Evolutionary conservation across 1,284 basidiomycete species (phyloP).

Genomic region (Moniliophthora roreri): DNA sequence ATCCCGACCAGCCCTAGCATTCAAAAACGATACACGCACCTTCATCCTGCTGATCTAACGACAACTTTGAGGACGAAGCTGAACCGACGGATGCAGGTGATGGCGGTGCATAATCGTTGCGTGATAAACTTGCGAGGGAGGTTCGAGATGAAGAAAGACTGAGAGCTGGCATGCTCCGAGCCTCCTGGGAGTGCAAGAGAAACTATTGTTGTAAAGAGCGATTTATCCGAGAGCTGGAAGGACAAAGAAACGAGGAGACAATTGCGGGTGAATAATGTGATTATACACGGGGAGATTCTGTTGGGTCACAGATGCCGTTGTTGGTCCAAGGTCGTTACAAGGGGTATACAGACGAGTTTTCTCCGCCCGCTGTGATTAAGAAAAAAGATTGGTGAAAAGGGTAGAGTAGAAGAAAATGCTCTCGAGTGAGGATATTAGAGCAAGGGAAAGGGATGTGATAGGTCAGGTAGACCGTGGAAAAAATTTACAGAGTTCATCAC

Average conservation of each 20-base stretch:
- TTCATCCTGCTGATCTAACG: slow-evolving; percentile 56
- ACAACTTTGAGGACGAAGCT: slow-evolving; percentile 53
- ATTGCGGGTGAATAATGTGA: slow-evolving; percentile 16
- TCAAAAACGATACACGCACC: slow-evolving; percentile 37
- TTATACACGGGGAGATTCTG: slow-evolving; percentile 21
- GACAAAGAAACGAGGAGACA: slow-evolving; percentile 25
- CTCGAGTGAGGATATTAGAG: slow-evolving; percentile 5
- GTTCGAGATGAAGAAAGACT: slow-evolving; percentile 37
- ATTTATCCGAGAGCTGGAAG: slow-evolving; percentile 25
- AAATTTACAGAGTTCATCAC: neutral
- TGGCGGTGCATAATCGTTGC: slow-evolving; percentile 32
- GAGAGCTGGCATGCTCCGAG: slow-evolving; percentile 38
- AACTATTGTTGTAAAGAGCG: slow-evolving; percentile 17
- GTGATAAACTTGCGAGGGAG: slow-evolving; percentile 29
- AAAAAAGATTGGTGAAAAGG: slow-evolving; percentile 26
- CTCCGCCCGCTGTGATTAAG: slow-evolving; percentile 44
- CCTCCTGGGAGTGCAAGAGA: slow-evolving; percentile 28
- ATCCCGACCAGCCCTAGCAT: slow-evolving; percentile 12
- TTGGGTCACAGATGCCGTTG: slow-evolving; percentile 52
- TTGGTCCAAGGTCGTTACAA: slow-evolving; percentile 39
- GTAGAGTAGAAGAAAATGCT: slow-evolving; percentile 21
- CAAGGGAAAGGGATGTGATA: neutral
- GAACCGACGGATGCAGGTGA: slow-evolving; percentile 39
- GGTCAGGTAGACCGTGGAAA: slow-evolving; percentile 1
- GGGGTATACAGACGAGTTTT: slow-evolving; percentile 38